phyloP scores from a whole-genome alignment of 768 basidiomycete species.

The Rhizopogon rudus region DNA sequence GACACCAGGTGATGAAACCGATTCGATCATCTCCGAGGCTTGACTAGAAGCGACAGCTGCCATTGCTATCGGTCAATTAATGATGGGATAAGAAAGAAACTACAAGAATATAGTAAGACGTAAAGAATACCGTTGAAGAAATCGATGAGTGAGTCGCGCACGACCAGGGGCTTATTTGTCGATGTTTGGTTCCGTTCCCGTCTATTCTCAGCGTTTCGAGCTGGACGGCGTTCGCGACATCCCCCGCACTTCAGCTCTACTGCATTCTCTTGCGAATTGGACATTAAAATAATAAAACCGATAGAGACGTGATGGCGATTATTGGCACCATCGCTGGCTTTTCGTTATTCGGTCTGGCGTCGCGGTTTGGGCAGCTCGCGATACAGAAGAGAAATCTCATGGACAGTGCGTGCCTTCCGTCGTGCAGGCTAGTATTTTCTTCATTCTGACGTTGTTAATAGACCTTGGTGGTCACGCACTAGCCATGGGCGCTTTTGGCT shows the following conservation, averaged over 20 bases:
- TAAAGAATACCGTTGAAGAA: not conserved
- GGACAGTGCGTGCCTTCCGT: conserved; percentile 58
- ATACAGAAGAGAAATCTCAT: conserved; percentile 78
- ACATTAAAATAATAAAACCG: not conserved
- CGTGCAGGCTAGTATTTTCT: not conserved
- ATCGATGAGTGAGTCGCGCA: not conserved
- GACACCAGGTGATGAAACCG: not conserved
- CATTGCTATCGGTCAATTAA: not conserved
- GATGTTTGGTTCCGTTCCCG: not conserved
- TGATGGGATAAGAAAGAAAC: not conserved
- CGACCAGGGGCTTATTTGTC: not conserved
- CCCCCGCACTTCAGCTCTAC: not conserved
- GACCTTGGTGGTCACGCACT: conserved; percentile 71
- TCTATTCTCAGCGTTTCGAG: not conserved
- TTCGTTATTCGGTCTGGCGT: conserved; percentile 77
- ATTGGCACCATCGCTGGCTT: conserved; percentile 71
- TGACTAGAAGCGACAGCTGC: not conserved
- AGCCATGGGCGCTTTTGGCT: conserved; percentile 67
- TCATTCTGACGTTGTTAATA: conserved; percentile 21
- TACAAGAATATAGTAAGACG: not conserved
- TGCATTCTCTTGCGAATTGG: not conserved
- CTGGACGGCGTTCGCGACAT: not conserved
- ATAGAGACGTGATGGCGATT: conserved; percentile 47
- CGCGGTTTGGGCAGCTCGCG: conserved; percentile 81
- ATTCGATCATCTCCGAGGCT: not conserved